Base-by-base conservation (phyloP, 2,329 filamentous ascomycete species). In the Fusarium euwallaceae region DNA sequence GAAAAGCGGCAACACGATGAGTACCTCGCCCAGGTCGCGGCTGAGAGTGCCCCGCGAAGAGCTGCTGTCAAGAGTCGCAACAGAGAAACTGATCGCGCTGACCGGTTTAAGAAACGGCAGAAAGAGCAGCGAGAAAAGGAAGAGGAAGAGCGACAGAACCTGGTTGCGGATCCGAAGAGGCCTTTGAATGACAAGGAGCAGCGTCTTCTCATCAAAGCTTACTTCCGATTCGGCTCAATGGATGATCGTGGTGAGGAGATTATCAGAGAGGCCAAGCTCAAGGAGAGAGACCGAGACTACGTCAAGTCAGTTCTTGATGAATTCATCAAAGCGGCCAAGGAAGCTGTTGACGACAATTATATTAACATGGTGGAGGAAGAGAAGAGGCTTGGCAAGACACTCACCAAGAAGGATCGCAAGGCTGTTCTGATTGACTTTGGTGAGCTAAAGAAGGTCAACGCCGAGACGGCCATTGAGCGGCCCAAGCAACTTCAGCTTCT, bases 331-430 rank as follows among this genome's bases (percentile, higher is more conserved):
- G 81, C 87, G 27, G 89, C 89, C 56, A 86, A 87, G 51, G 84
- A 89, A 65, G 90, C 91, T 10, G 88, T 93, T 60, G 90, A 92
- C 9, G 87, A 87, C 37, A 93, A 95, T 76, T 93, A 90, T 72
- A 92, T 92, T 24, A 91, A 91, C 69, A 88, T 97, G 20, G 90
- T 95, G 37, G 92, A 93, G 71, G 94, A 95, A 79, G 95, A 98
- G 77, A 94, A 97, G 82, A 91, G 93, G 73, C 88, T 90, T 0
- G 94, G 94, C 80, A 97, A 97, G 81, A 89, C 92, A 3, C 84
- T 97, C 64, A 97, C 96, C 0, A 98, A 98, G 86, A 99, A 99
- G 83, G 97, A 99, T 81, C 95, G 95, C 83, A 99, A 99, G 84
- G 97, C 97, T 1, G 94, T 99, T 20, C 87, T 99, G 53, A 98